Conservation (phyloP, 495 filamentous ascomycete genomes). For the Penicillium subrubescens region DNA sequence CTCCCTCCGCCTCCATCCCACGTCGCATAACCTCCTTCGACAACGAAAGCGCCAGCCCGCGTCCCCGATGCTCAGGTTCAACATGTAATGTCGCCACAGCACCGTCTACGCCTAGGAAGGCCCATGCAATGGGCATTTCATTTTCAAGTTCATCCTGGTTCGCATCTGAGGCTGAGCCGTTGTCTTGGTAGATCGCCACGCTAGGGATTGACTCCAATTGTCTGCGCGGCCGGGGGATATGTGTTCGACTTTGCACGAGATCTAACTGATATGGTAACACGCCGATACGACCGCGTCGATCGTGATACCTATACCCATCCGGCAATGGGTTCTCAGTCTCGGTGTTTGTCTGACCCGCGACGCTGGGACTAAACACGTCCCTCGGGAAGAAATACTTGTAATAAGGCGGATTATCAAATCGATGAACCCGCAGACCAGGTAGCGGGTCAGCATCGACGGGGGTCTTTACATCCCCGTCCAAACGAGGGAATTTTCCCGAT, state of each 20-base stretch:
- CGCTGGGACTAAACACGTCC: slow-evolving; percentile 12
- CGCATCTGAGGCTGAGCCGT: background rate
- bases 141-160: slow-evolving; percentile 14
- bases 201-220: slow-evolving; percentile 37
- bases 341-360: background rate
- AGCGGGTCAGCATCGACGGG: slow-evolving; percentile 1
- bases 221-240: slow-evolving; percentile 37
- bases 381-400: slow-evolving; percentile 36
- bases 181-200: slow-evolving; percentile 34
- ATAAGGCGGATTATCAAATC: slow-evolving; percentile 39
- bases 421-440: slow-evolving; percentile 34
- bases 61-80: slow-evolving; percentile 48
- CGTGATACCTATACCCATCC: slow-evolving; percentile 33
- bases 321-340: slow-evolving; percentile 24
- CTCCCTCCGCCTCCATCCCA: slow-evolving; percentile 27
- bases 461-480: background rate
- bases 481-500: slow-evolving; percentile 12
- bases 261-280: slow-evolving; percentile 33
- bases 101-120: slow-evolving; percentile 51
- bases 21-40: slow-evolving; percentile 37
- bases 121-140: slow-evolving; percentile 41
- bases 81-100: slow-evolving; percentile 52
- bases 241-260: slow-evolving; percentile 42
- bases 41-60: slow-evolving; percentile 44
- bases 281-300: slow-evolving; percentile 25